Conservation (phyloP, 2,329 filamentous ascomycete genomes). For the Scedosporium boydii region DNA sequence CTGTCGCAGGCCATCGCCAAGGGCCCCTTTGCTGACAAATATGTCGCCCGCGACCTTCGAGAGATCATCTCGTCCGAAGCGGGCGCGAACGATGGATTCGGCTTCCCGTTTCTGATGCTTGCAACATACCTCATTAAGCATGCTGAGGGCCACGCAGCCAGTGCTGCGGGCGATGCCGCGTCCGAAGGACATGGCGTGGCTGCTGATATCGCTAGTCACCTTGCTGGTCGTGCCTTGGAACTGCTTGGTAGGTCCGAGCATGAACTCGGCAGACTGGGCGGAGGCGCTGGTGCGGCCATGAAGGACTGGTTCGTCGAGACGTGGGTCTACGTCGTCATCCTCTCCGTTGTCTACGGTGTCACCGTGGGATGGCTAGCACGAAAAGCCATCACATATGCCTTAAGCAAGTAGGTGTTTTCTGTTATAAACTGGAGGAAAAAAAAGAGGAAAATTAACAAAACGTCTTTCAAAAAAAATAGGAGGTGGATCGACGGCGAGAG, state of each 20-base stretch:
- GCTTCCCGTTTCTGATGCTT: conserved; percentile 51
- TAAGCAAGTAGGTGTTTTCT: conserved; percentile 13
- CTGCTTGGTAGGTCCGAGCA: conserved; percentile 12
- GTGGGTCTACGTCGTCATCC: conserved; percentile 47
- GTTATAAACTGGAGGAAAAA: not conserved
- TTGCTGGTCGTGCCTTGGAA: conserved; percentile 11
- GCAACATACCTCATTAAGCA: conserved; percentile 48
- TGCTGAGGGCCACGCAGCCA: conserved; percentile 24
- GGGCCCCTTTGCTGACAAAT: conserved; percentile 53
- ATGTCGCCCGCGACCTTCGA: conserved; percentile 44
- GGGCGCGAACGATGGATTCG: conserved; percentile 53
- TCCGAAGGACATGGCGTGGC: not conserved
- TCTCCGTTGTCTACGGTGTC: conserved; percentile 42
- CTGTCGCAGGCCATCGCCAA: conserved; percentile 54
- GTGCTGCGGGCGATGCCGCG: conserved; percentile 6
- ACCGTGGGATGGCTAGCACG: conserved; percentile 38
- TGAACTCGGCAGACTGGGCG: conserved; percentile 38
- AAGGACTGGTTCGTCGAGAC: conserved; percentile 51
- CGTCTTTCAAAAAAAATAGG: conserved; percentile 14
- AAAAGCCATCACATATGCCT: conserved; percentile 33
- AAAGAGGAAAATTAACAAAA: not conserved
- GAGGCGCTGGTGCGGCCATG: conserved; percentile 40
- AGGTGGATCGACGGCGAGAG: conserved; percentile 47
- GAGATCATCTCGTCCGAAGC: conserved; percentile 55
- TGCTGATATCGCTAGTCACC: not conserved